phyloP scores from a whole-genome alignment of 2,329 filamentous ascomycete genomes.

The Phialemonium atrogriseum region DNA sequence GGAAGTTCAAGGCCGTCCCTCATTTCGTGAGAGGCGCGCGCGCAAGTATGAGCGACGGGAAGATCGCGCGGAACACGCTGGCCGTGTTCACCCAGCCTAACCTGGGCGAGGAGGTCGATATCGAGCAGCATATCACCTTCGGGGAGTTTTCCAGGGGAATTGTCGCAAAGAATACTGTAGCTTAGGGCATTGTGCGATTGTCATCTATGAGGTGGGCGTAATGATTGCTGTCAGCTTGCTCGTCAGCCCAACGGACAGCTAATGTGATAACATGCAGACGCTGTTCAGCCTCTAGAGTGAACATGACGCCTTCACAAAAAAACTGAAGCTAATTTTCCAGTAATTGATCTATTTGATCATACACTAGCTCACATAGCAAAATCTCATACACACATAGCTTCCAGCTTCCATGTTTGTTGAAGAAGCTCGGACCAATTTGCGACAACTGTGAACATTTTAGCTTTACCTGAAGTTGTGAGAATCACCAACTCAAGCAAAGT shows the following conservation, averaged over 20 bases:
- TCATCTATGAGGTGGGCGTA: no score
- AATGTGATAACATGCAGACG: no score
- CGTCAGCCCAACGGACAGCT: no score
- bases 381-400: no score
- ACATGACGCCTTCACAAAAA: no score
- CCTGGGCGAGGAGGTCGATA: slow-evolving; percentile 69
- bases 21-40: slow-evolving; percentile 83
- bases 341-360: no score
- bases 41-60: slow-evolving; percentile 38
- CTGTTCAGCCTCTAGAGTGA: no score
- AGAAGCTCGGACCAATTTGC: slow-evolving; percentile 2
- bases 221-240: no score
- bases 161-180: slow-evolving; percentile 50
- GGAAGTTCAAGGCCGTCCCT: slow-evolving; percentile 86
- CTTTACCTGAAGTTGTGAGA: not conserved
- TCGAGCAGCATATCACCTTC: slow-evolving; percentile 59
- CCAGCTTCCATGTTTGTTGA: no score
- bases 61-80: slow-evolving; percentile 74
- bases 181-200: slow-evolving; percentile 8
- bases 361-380: no score
- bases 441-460: not conserved
- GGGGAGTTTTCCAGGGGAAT: slow-evolving; percentile 63
- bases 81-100: slow-evolving; percentile 98
- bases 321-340: no score
- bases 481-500: not conserved